Base-by-base conservation (phyloP, 208 protist species). In the Acanthamoeba healyi region DNA sequence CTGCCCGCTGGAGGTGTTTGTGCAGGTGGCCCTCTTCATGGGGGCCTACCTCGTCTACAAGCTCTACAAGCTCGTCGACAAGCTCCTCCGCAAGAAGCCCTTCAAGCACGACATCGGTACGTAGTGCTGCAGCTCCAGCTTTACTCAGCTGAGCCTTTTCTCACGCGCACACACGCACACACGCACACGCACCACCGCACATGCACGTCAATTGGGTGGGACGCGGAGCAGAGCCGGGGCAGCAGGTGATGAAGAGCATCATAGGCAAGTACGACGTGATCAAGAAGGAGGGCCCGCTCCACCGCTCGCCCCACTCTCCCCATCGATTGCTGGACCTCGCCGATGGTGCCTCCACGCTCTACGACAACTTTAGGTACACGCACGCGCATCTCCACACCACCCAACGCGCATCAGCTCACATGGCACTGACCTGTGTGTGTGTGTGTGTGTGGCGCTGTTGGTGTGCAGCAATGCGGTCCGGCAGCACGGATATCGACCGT, bases 241-340 rank as follows among this genome's bases (percentile, higher is more conserved):
- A 65, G 42, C 44, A 88, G 38, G 54, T 88, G 26, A 92, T 67
- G 40, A 70, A 92, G 44, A 74, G 42, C 44, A 65, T 74, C 44
- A 92, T 92, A 4, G 86, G 86, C 7, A 74, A 44, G 26, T 92
- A 92, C 86, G 42, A 74, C 36, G 17, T 29, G 40, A 29, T 65
- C 19, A 74, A 24, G 38, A 74, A 54, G 61, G 86, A 92, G 63
- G 86, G 86, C 29, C 86, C 86, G 38, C 56, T 54, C 6, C 86
- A 92, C 42, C 86, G 86, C 46, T 92, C 86, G 26, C 86, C 63
- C 26, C 86, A 92, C 58, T 92, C 61, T 7, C 86, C 86, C 36
- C 40, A 92, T 17, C 86, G 61, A 6, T 14, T 92, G 36, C 29
- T 67, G 56, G 86, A 92, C 24, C 40, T 74, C 0, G 86, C 34